Conservation (phyloP, 1,284 basidiomycete species). For the Xerocomus minutiporus region DNA sequence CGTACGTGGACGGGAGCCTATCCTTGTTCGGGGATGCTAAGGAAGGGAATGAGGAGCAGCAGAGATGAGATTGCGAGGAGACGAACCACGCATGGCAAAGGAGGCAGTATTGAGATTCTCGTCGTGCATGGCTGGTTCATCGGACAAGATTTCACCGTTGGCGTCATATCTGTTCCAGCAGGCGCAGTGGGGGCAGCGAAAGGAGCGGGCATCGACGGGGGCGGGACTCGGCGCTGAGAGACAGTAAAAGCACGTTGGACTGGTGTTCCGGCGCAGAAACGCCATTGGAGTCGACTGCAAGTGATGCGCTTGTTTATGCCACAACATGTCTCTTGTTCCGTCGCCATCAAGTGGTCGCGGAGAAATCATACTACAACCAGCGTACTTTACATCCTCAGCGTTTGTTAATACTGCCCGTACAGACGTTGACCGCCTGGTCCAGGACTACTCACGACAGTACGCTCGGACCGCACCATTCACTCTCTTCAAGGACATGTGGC, state of each 20-base stretch:
- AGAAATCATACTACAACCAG: slow-evolving; percentile 60
- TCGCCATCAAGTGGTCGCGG: slow-evolving; percentile 48
- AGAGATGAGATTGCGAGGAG: not conserved
- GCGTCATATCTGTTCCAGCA: slow-evolving; percentile 71
- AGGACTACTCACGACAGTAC: slow-evolving; percentile 47
- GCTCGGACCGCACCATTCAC: slow-evolving; percentile 44
- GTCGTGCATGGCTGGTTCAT: slow-evolving; percentile 86
- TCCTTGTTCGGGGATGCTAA: slow-evolving; percentile 65
- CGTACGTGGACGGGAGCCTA: slow-evolving; percentile 56
- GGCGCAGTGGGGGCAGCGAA: slow-evolving; percentile 61
- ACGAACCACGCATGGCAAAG: slow-evolving; percentile 72
- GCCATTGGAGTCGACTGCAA: slow-evolving; percentile 12
- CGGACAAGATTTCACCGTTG: slow-evolving; percentile 70
- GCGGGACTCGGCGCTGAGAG: slow-evolving; percentile 40
- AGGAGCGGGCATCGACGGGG: slow-evolving; percentile 49
- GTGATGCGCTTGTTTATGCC: not conserved
- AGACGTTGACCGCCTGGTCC: slow-evolving; percentile 53
- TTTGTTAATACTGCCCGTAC: slow-evolving; percentile 63
- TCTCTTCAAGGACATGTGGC: slow-evolving; percentile 67
- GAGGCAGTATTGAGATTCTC: slow-evolving; percentile 64
- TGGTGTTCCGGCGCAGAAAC: slow-evolving; percentile 37
- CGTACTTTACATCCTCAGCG: slow-evolving; percentile 70
- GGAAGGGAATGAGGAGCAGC: slow-evolving; percentile 3
- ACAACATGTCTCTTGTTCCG: slow-evolving; percentile 39
- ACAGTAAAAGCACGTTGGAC: slow-evolving; percentile 65